Base-by-base conservation (phyloP, 768 basidiomycete genomes). In the Collybia sp. region DNA sequence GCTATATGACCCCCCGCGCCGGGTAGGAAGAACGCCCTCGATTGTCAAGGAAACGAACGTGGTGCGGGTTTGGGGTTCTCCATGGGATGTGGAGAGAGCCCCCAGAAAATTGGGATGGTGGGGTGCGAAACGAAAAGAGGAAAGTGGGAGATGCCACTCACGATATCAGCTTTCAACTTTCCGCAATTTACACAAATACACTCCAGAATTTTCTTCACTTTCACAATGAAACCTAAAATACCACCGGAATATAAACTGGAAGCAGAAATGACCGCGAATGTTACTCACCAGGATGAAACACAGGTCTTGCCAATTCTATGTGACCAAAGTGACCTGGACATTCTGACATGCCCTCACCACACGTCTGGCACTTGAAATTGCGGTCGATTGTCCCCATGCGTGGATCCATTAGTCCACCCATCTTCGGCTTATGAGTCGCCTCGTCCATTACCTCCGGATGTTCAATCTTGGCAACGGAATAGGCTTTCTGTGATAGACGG, bases 191-290 rank as follows among this genome's bases (percentile, higher is more conserved):
- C 90, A 76, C 96, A 99, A 54, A 99, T 92, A 70, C 87, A 88
- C 76, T 99, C 96, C 73, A 97, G 69, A 62, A 99, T 96, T 78
- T 99, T 98, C 78, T 99, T 99, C 67, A 98, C 93, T 82, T 98
- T 98, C 66, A 90, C 78, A 59, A 98, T 85, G 71, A 99, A 99
- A 44, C 96, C 93, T 87, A 58, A 12, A 40, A 44, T 44, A 40
- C 25, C 16, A 42, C 33, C 9, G 12, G 16, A 48, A 20, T 44
- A 34, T 19, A 40, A 50, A 25, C 4, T 25, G 25, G 25, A 25
- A 25, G 8, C 4, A 8, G 25, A 20, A 36, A 8, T 40, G 16
- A 5, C 36, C 5, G 33, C 31, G 45, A 6, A 18, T 9, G 18
- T 19, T 9, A 76, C 84, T 52, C 66, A 91, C 92, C 93, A 66